Conservation (phyloP, 164 flowering plant genomes). For the Vitis vinifera region ASM3070453v1 NC_081808.1:22650001-22650500, state of each 20-base stretch:
- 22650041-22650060: too few relatives aligned
- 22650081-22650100: background rate
- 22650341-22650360: conserved; percentile 14
- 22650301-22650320: conserved; percentile 81
- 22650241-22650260: conserved; percentile 68
- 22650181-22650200: conserved; percentile 79
- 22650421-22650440: conserved; percentile 2
- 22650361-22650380: background rate
- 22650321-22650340: conserved; percentile 77
- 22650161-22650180: conserved; percentile 62
- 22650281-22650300: conserved; percentile 91
- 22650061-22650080: too few relatives aligned
- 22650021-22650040: too few relatives aligned
- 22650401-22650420: background rate
- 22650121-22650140: background rate
- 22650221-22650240: conserved; percentile 75
- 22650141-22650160: background rate
- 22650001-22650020: too few relatives aligned
- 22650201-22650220: conserved; percentile 80
- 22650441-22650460: conserved; percentile 42
- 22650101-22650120: background rate
- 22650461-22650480: conserved; percentile 83
- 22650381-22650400: background rate
- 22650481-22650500: conserved; percentile 61
- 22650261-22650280: conserved; percentile 79